Percentiles rank a stretch among this genome's conserved stretches.
These are phyloP conservation scores for Aureoboletus auriporus DNA, from an alignment of 768 basidiomycete species.

Conservation along the genomic window DNA sequence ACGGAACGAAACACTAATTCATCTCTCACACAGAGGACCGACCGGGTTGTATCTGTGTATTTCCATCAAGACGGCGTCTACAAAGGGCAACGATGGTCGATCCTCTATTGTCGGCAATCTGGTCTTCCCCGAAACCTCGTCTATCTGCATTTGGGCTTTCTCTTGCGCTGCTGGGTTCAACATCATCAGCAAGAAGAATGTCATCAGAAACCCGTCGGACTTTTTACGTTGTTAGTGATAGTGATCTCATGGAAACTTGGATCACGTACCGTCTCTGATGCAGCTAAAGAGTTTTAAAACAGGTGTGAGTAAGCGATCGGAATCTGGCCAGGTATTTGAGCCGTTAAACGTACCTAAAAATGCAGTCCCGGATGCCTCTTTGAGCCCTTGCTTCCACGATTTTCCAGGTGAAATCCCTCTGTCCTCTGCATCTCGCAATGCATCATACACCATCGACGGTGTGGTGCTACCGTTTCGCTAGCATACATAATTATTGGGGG, in stretches of 20 bases:
- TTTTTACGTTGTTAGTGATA: not conserved
- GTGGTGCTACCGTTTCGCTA: not conserved
- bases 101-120: constrained; percentile 4
- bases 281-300: not conserved
- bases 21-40: constrained; percentile 2
- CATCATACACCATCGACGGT: not conserved
- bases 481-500: not conserved
- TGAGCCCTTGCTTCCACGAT: not conserved
- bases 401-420: not conserved
- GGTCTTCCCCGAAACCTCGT: no score
- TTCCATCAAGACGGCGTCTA: constrained; percentile 34
- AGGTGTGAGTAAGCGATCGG: not conserved
- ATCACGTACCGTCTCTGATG: constrained; percentile 1
- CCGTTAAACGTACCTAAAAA: not conserved
- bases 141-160: no score
- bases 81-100: constrained; percentile 28
- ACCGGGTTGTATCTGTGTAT: constrained; percentile 1
- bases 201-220: not conserved
- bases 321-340: not conserved
- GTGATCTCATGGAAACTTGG: not conserved
- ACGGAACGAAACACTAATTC: not conserved
- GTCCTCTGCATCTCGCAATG: not conserved
- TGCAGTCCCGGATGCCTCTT: not conserved
- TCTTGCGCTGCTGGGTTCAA: no score
- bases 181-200: no score